Base-by-base conservation (phyloP, 768 basidiomycete genomes). In the Lentinula boryana region DNA sequence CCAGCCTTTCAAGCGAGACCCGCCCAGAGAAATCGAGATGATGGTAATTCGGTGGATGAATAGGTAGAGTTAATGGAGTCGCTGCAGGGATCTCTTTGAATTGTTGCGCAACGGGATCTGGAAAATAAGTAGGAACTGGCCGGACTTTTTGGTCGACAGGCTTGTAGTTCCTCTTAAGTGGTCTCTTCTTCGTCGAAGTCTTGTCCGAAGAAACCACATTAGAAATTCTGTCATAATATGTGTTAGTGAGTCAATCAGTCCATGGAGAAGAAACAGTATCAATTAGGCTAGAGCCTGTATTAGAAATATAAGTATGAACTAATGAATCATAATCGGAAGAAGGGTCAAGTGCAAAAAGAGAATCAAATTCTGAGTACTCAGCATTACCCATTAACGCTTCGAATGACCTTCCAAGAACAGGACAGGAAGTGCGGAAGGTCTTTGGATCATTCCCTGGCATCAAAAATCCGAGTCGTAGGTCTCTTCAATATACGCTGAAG, bases 371-470 rank as follows among this genome's bases (percentile, higher is more conserved):
- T 0, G 57, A 58, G 27, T 27, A 58, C 57, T 46, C 57, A 46
- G 7, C 44, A 44, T 49, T 58, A 5, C 57, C 57, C 57, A 58
- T 61, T 1, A 65, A n/a, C 1, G 60, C 62, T 57, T 65, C 64
- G 3, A 65, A 31, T 0, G 62, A 65, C 60, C 64, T 65, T 55
- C 57, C 60, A 62, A 49, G 13, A 49, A 8, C 18, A 2, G 48
- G 48, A 31, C 27, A 49, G 48, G 31, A 10, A 36, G 40, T 57
- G 55, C 18, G 52, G 56, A 56, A 56, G 56, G 41, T 56, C 56
- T 13, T 4, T n/a, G 4, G 4, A 8, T 31, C 23, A 40, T 15
- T 38, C 40, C 41, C 41, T 31, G 4, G 13, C 10, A 10, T 43
- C 38, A 23, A 60, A 51, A 60, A 52, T 32, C 31, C 31, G 18